Base-by-base conservation (phyloP, 495 filamentous ascomycete species). In the Hyphodiscus hymeniophilus region DNA sequence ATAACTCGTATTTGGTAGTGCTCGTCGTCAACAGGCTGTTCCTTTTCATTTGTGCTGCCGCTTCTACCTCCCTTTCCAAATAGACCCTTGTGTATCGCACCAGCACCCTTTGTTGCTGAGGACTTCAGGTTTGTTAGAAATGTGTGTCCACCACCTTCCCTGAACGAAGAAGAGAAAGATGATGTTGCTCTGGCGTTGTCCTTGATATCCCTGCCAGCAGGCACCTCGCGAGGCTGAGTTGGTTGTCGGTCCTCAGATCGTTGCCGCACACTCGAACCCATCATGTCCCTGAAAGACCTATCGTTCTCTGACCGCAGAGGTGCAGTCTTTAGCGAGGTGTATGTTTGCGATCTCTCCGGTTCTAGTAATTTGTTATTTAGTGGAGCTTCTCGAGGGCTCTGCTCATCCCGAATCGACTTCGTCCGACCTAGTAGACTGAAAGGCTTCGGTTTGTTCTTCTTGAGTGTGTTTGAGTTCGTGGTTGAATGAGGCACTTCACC, bases 1-100 rank as follows among this genome's bases (percentile, higher is more conserved):
- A 95, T 87, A 36, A 90, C 76, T 38, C 80, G 82, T 54, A 82
- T 72, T 33, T 82, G 72, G 54, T 94, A 94, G 47, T 82, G 76
- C 54, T 84, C 84, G 54, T 94, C 87, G 33, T 75, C 80, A 3
- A 84, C 63, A 3, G 26, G 7, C 1, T n/a, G 32, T 40, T 89
- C 85, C 31, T 67, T 78, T 59, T 85, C 83, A 47, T 76, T 76
- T 20, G 73, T 81, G 60, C 81, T 85, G 20, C 83, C 82, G 59
- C 81, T 85, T 42, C 85, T 73, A 16, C 73, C 74, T 32, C 84
- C 74, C 57, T 89, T 87, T 21, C 84, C 82, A 55, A 94, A 84
- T 47, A 91, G 72, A 0, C 80, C 79, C 54, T 88, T 90, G 35
- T 84, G 79, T 24, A 89, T 76, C 57, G 87, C 85, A 36, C 81